Evolutionary conservation across 2,329 filamentous ascomycete species (phyloP).

Genomic region (Chalaropsis thielavioides): DNA sequence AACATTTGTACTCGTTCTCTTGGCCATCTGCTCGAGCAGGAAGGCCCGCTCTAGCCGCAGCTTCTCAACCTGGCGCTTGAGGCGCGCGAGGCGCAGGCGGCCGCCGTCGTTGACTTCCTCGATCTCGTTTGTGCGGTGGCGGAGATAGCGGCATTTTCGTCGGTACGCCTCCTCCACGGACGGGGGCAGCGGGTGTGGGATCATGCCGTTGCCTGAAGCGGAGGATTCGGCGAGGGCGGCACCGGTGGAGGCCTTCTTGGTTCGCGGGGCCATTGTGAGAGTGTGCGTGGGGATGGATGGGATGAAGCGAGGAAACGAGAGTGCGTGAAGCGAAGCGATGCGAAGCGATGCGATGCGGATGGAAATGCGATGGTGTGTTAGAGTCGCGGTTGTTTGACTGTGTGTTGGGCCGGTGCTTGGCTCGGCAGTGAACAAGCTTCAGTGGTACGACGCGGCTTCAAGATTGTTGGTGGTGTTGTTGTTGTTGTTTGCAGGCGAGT

Average conservation of each 20-base stretch:
- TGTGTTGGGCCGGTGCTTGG: no score
- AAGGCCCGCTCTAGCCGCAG: constrained; percentile 75
- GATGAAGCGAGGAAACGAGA: background rate
- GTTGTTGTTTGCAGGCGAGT: background rate
- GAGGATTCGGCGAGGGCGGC: constrained; percentile 11
- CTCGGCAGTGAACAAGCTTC: background rate
- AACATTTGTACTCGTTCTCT: constrained; percentile 58
- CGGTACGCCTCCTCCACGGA: constrained; percentile 94
- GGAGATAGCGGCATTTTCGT: constrained; percentile 88
- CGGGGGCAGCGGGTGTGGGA: constrained; percentile 55
- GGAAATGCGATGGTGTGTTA: no score
- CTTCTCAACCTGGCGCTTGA: constrained; percentile 79
- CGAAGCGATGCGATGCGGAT: background rate
- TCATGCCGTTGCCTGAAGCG: constrained; percentile 27
- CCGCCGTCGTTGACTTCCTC: constrained; percentile 82
- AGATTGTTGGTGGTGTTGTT: background rate
- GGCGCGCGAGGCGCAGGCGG: constrained; percentile 60
- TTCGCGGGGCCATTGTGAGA: constrained; percentile 16
- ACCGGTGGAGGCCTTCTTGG: constrained; percentile 8
- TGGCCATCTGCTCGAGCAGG: constrained; percentile 56
- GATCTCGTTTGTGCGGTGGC: constrained; percentile 80
- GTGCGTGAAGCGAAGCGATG: background rate
- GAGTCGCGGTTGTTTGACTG: no score
- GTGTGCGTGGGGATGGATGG: background rate
- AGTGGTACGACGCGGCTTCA: background rate